Evolutionary conservation across 192 early-diverging fungal species (phyloP), one percentile per base, ranked within the genome.

Genomic region (Coemansia sp.): DNA sequence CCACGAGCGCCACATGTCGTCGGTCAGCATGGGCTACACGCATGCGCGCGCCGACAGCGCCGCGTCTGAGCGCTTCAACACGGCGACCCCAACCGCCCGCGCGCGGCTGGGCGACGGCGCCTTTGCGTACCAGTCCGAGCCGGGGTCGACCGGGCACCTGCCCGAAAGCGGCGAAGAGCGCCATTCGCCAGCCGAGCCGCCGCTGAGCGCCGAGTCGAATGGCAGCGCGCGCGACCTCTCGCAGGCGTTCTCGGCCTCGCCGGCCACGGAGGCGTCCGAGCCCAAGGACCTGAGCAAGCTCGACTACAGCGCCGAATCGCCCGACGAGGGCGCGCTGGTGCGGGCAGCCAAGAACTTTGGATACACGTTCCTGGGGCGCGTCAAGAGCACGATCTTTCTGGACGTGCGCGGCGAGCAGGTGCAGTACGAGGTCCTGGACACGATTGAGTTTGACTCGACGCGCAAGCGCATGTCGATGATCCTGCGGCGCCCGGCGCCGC

Each of bases 401-500:
- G 88, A 93, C 54, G 65, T 92, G 23, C 73, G 91, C n/a, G 92
- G 91, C 10, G 71, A 83, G 42, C 64, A 69, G 43, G 57, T 77
- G 38, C 73, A 82, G 31, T 98, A 90, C 75, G 91, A 87, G 60
- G 76, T 94, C 23, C 65, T 99, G 53, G 82, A 94, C 64, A 85
- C 94, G 22, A 84, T 97, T 58, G 95, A 95, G 68, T 99, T 99
- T 75, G 92, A 94, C 77, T 94, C 92, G 2, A 92, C 95, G 21
- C 84, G 97, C 51, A 99, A 99, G 70, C 84, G 97, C 43, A 98
- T 98, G 97, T 89, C 88, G 33, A 85, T 90, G 1, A 90, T 99
- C 35, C 73, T 92, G 51, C 73, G 86, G 46, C 81, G 91, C 8
- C 92, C 92, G 0, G 71, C 75, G 10, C 84, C 85, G 21, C 74